These are phyloP conservation scores for Leersia perrieri DNA, from an alignment of 176 grass and related monocot species.

Conservation along the genomic window DNA sequence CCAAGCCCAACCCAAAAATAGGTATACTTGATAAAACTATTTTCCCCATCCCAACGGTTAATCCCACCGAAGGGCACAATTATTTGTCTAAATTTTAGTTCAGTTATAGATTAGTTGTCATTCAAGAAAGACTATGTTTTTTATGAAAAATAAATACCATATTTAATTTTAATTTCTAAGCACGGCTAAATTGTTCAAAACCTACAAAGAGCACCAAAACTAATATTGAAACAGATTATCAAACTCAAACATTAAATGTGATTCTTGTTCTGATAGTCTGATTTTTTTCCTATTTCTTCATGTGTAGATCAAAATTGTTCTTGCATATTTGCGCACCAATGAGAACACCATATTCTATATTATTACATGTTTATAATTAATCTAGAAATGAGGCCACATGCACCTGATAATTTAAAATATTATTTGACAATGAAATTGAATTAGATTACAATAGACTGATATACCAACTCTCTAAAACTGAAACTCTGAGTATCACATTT, in stretches of 20 bases:
- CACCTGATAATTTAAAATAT: background rate
- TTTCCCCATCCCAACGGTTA: too few relatives aligned
- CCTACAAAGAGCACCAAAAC: too few relatives aligned
- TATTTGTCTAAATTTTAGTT: too few relatives aligned
- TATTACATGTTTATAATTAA: background rate
- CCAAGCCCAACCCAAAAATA: too few relatives aligned
- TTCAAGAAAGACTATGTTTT: too few relatives aligned
- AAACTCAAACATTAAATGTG: background rate
- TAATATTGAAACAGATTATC: background rate
- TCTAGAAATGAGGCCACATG: background rate
- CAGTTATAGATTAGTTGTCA: too few relatives aligned
- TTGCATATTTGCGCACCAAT: background rate
- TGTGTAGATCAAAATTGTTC: too few relatives aligned
- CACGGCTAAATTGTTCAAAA: too few relatives aligned
- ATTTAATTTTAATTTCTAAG: too few relatives aligned
- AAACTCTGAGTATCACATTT: background rate
- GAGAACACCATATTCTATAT: background rate
- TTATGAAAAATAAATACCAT: too few relatives aligned
- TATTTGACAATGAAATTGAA: background rate
- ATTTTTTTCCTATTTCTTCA: background rate
- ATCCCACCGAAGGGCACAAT: too few relatives aligned
- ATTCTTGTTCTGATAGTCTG: background rate
- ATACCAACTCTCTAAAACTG: background rate
- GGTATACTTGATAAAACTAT: too few relatives aligned
- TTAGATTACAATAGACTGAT: background rate